Conservation (phyloP, 768 basidiomycete genomes). For the Naganishia kalamii region DNA sequence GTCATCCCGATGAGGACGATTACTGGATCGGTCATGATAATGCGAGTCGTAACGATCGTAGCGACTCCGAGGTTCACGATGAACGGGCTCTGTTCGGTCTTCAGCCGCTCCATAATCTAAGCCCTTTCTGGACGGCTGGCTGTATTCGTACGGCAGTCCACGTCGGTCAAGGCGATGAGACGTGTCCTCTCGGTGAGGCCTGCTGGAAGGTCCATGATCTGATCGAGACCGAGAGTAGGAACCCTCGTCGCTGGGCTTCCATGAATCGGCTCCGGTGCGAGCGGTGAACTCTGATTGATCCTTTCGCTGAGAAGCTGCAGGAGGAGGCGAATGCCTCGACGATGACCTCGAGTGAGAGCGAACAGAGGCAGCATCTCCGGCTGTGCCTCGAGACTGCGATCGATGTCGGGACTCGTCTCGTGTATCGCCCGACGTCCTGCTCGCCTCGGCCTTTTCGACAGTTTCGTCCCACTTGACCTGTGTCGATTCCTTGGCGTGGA, state of each 20-base stretch:
- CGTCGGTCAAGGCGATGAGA: background rate
- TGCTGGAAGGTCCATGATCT: background rate
- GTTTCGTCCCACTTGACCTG: background rate
- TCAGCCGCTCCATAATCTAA: background rate
- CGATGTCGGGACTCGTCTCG: background rate
- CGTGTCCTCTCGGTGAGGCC: background rate
- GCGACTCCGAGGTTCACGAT: background rate
- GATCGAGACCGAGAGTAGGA: background rate
- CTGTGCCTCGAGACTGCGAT: background rate
- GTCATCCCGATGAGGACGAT: background rate
- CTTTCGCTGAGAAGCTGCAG: background rate
- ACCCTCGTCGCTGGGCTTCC: background rate
- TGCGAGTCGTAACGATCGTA: background rate
- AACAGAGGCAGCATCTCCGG: background rate
- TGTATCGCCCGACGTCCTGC: background rate
- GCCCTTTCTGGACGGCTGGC: background rate
- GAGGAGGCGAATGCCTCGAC: background rate
- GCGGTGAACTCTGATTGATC: too few species aligned
- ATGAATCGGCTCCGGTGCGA: background rate
- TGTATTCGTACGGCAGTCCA: background rate
- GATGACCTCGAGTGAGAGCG: constrained; percentile 1
- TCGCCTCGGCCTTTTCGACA: background rate
- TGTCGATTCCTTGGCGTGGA: too few species aligned
- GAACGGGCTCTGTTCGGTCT: background rate
- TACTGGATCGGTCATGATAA: background rate